Base-by-base conservation (phyloP, 208 protist species). In the Acanthamoeba healyi region DNA sequence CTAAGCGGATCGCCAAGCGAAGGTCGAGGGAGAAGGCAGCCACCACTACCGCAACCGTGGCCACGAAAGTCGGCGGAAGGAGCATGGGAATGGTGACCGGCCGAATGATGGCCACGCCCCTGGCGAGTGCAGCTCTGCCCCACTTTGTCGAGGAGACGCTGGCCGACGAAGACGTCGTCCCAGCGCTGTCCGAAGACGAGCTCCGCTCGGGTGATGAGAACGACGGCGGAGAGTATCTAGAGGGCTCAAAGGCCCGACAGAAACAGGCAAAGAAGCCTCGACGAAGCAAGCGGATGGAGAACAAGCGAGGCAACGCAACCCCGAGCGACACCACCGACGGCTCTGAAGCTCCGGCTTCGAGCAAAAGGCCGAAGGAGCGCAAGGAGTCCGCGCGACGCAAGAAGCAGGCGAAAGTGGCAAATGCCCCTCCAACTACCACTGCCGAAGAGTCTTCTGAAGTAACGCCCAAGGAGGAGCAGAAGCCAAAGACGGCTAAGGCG, bases 1-100 rank as follows among this genome's bases (percentile, higher is more conserved):
- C 77, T 3, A 77, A 77, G 67, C 14, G 77, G 26, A 32, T 86
- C 19, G 77, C 77, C 46, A 86, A 86, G 77, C 77, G 77, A 34
- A 86, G 29, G n/a, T 86, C 77, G 44, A 86, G 42, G 38, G 77
- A 58, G 0, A 86, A 56, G 77, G 77, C 44, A 4, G 46, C 67
- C 3, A 86, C 38, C 19, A 5, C 38, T 6, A 51, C 38, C 1
- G 42, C 34, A 29, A 34, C 44, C n/a, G 24, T 9, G 77, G n/a
- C 10, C 9, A 0, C 44, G 6, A 58, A 19, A n/a, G 46, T 86
- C 7, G 44, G 77, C n/a, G 77, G 44, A 22, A 56, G 77, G 32
- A 86, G 77, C 44, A 86, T 86, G 77, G 77, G 77, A 1, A 12
- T 86, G 38, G 44, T 86, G 38, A 19, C 77, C 19, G 40, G 40